Evolutionary conservation across 352 stramenopile species (phyloP), one percentile per base, ranked within the genome.

Genomic region (Phytophthora pini): DNA sequence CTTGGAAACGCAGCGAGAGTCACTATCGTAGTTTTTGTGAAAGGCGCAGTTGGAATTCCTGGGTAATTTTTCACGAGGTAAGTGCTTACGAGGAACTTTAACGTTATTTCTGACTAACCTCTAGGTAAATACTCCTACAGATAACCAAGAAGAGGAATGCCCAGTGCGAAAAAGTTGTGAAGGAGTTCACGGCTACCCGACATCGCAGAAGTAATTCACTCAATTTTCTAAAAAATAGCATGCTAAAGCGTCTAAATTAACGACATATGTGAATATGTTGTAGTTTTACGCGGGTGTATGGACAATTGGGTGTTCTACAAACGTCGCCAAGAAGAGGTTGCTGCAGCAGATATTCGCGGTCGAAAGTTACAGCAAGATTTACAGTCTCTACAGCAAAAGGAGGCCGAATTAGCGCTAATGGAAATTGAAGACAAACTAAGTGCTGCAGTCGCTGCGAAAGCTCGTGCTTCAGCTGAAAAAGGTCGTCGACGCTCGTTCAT

Each of bases 381-480:
- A 20, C 47, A 63, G 13, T 51, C 77, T 26, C 61, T 74, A 6
- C 27, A 61, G 29, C 66, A 56, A 12, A 55, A 79, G 53, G 61
- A 77, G 31, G 29, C 20, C 3, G 84, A 91, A 17, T 3, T 39
- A 0, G 47, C 24, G 1, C 39, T 44, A 1, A 91, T 93, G 82
- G 56, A 67, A 12, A 12, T 71, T 4, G 84, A 93, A 61, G 82
- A 93, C 39, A 65, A 50, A 6, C 61, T 80, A 2, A 85, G 80
- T 24, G 26, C 50, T 9, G 67, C 63, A 0, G 52, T 84, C 0
- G 61, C 76, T 31, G n/a, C 29, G 4, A 68, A 64, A 40, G 57
- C 72, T 11, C 67, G 63, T 3, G 48, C 74, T 20, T 31, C 57
- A 3, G 46, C 46, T 0, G 84, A 90, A 39, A 62, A 56, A 2